Evolutionary conservation across 768 basidiomycete species (phyloP).

Genomic region (Melanogaster broomeanus): DNA sequence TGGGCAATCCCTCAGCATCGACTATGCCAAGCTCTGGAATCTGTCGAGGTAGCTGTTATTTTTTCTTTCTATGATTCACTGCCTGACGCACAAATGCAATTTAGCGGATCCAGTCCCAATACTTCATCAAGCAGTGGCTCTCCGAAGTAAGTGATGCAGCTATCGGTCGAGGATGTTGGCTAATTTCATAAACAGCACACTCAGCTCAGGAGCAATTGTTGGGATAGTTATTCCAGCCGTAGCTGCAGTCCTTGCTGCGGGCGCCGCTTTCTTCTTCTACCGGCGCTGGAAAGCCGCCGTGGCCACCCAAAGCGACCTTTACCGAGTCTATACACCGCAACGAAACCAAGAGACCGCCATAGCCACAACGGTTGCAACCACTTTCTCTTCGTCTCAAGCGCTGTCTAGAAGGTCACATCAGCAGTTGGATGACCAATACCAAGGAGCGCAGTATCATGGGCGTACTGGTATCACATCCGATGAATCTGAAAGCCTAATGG

Average conservation of each 20-base stretch:
- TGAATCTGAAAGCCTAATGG: conserved; percentile 12
- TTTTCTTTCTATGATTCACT: neutral
- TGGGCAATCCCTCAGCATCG: conserved; percentile 29
- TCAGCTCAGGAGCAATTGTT: conserved; percentile 23
- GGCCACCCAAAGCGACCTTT: conserved; percentile 11
- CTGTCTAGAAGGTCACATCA: conserved; percentile 10
- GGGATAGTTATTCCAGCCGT: conserved; percentile 20
- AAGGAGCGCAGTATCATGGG: neutral
- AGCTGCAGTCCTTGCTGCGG: conserved; percentile 11
- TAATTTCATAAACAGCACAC: conserved; percentile 6
- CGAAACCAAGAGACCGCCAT: neutral
- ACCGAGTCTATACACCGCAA: conserved; percentile 11
- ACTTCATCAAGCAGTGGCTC: neutral
- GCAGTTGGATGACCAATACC: neutral
- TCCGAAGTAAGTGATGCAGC: too few species aligned
- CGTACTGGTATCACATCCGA: neutral
- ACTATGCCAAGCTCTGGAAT: conserved; percentile 33
- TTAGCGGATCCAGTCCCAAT: neutral
- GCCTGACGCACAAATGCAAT: conserved; percentile 5
- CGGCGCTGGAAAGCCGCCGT: conserved; percentile 29
- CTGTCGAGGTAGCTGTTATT: conserved; percentile 15
- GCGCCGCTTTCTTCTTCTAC: conserved; percentile 26
- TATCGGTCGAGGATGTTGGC: too few species aligned
- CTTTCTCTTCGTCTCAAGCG: conserved; percentile 20
- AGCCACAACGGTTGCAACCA: conserved; percentile 1